These are phyloP conservation scores for Aspergillus japonicus DNA, from an alignment of 2,329 filamentous ascomycete genomes.

Conservation along the genomic window DNA sequence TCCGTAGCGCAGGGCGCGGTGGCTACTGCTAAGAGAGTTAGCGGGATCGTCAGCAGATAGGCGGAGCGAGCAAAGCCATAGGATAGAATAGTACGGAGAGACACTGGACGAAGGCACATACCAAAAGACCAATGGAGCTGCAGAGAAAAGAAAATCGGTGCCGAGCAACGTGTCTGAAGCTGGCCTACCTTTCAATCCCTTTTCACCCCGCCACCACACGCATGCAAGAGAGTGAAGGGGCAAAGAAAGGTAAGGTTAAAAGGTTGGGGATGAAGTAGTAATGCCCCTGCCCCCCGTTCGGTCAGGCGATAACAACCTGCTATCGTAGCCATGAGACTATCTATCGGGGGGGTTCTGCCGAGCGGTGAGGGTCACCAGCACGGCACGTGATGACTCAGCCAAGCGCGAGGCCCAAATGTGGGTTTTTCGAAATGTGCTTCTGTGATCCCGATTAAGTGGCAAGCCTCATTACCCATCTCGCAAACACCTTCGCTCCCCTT, in stretches of 20 bases:
- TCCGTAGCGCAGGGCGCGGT: slow-evolving; percentile 26
- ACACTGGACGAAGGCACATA: not conserved
- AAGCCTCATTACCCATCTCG: slow-evolving; percentile 15
- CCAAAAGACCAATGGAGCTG: not conserved
- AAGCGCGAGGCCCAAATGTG: slow-evolving; percentile 29
- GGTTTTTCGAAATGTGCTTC: slow-evolving; percentile 29
- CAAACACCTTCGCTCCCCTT: slow-evolving; percentile 14
- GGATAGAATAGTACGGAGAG: too few species aligned
- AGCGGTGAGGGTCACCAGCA: slow-evolving; percentile 12
- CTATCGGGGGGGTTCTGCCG: slow-evolving; percentile 10
- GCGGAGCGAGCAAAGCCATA: not conserved
- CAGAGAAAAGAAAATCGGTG: not conserved
- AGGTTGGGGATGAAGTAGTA: not conserved
- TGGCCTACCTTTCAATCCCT: not conserved
- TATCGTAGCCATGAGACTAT: slow-evolving; percentile 5
- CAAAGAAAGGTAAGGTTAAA: too few species aligned
- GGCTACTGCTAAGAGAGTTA: slow-evolving; percentile 21
- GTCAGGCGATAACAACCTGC: not conserved
- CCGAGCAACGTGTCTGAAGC: not conserved
- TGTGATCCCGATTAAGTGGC: slow-evolving; percentile 13
- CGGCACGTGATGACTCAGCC: slow-evolving; percentile 18
- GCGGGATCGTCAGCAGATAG: slow-evolving; percentile 15
- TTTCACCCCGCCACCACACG: not conserved
- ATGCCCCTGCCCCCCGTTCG: not conserved
- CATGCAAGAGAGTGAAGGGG: not conserved